Evolutionary conservation across 1,284 basidiomycete species (phyloP).

Genomic region (Irpex sp.): DNA sequence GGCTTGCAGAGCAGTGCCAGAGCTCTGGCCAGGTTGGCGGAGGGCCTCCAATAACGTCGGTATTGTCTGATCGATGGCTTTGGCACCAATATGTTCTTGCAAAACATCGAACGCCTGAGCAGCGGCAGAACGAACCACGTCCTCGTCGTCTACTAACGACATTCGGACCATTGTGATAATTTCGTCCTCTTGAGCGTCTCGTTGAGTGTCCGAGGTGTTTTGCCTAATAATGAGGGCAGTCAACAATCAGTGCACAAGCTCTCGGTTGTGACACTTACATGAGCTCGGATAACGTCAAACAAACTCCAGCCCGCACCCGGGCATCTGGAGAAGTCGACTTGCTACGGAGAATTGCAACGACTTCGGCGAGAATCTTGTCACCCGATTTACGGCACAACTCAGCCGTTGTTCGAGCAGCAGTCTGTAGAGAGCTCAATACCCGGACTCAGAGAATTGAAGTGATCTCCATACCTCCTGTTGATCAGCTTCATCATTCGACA

Average conservation of each 20-base stretch:
- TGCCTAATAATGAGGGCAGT: conserved; percentile 44
- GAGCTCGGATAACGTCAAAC: conserved; percentile 84
- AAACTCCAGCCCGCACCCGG: conserved; percentile 85
- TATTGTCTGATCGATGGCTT: conserved; percentile 95
- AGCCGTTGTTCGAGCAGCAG: conserved; percentile 79
- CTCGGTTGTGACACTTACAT: conserved; percentile 51
- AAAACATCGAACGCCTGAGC: conserved; percentile 93
- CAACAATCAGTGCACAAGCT: not conserved
- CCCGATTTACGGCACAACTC: conserved; percentile 97
- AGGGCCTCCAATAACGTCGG: conserved; percentile 94
- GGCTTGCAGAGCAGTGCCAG: conserved; percentile 93
- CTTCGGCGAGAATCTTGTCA: conserved; percentile 86
- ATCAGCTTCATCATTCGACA: conserved; percentile 80
- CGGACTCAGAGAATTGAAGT: not conserved
- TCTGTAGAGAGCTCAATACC: conserved; percentile 41
- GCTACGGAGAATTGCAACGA: conserved; percentile 73
- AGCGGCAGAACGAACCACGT: conserved; percentile 87
- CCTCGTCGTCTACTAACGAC: conserved; percentile 87
- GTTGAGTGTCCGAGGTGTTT: conserved; percentile 81
- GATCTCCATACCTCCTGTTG: conserved; percentile 79
- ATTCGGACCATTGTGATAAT: conserved; percentile 85
- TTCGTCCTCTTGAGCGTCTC: conserved; percentile 88
- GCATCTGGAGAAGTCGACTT: conserved; percentile 72
- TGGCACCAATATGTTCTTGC: conserved; percentile 86
- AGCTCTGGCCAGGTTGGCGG: conserved; percentile 84